A percentile compares a stretch with the other conserved stretches of the same genome.
Evolutionary conservation across 768 basidiomycete species (phyloP).

Genomic region (Neoboletus brunneissimus): DNA sequence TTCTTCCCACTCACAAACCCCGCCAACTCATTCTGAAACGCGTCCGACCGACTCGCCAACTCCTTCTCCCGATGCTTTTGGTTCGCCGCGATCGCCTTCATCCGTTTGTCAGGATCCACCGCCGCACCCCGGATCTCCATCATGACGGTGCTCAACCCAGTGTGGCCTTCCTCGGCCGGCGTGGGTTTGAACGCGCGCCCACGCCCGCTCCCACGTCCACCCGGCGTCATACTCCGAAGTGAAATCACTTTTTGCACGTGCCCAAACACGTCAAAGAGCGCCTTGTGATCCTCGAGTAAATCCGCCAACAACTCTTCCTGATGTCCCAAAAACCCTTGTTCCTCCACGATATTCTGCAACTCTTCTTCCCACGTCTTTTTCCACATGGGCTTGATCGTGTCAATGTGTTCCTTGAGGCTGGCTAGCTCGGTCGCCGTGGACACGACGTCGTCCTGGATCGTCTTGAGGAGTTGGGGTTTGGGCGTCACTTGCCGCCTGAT

Average conservation of each 20-base stretch:
- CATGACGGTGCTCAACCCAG: constrained; percentile 75
- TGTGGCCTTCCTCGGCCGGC: constrained; percentile 63
- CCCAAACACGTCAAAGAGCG: constrained; percentile 80
- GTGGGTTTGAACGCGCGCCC: constrained; percentile 57
- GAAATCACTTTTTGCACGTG: constrained; percentile 90
- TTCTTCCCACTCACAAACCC: constrained; percentile 88
- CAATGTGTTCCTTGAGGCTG: constrained; percentile 79
- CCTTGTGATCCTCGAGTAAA: constrained; percentile 88
- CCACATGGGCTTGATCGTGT: constrained; percentile 93
- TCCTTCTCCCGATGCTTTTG: constrained; percentile 80
- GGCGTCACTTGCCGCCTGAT: constrained; percentile 85
- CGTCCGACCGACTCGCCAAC: constrained; percentile 68
- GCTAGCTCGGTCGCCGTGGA: constrained; percentile 65
- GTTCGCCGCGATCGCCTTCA: constrained; percentile 91
- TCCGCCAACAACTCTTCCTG: constrained; percentile 91
- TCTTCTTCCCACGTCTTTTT: constrained; percentile 99
- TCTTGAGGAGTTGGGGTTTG: constrained; percentile 65
- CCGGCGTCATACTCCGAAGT: constrained; percentile 50
- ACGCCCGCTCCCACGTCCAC: constrained; percentile 38
- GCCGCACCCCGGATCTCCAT: constrained; percentile 84
- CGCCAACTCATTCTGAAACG: constrained; percentile 77
- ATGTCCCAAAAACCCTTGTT: constrained; percentile 90
- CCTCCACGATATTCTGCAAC: constrained; percentile 93
- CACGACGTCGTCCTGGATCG: constrained; percentile 69
- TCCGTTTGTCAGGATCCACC: constrained; percentile 75